These are phyloP conservation scores for Globisporangium middletonii DNA, from an alignment of 352 stramenopile genomes.

Conservation along the genomic window DNA sequence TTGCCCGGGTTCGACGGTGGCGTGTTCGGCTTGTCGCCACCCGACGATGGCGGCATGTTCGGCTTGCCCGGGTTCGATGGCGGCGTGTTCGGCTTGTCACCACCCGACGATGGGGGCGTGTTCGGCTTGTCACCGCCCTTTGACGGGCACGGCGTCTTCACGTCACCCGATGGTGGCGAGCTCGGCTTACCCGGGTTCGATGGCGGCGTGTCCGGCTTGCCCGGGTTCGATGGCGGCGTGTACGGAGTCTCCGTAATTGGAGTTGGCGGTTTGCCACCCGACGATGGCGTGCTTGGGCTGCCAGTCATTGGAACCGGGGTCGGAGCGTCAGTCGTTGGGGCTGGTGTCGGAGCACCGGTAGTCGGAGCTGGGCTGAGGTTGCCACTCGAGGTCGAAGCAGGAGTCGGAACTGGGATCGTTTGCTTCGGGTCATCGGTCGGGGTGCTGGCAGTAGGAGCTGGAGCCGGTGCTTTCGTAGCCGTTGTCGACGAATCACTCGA, in stretches of 20 bases:
- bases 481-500: too few relatives aligned
- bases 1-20: neutral
- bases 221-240: neutral
- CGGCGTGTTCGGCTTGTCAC: too few relatives aligned
- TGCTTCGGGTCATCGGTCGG: too few relatives aligned
- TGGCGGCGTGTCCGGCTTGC: too few relatives aligned
- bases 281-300: neutral
- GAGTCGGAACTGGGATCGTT: too few relatives aligned
- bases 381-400: too few relatives aligned
- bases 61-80: too few relatives aligned
- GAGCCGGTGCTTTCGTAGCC: too few relatives aligned
- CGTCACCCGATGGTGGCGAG: too few relatives aligned
- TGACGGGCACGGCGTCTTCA: too few relatives aligned
- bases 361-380: neutral
- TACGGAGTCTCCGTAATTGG: neutral
- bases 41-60: neutral
- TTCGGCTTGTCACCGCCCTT: neutral
- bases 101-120: neutral
- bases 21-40: conserved; percentile 1
- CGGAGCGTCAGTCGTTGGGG: neutral
- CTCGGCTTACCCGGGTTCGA: too few relatives aligned
- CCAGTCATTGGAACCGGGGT: neutral
- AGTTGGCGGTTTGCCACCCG: neutral
- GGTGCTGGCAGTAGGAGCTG: too few relatives aligned
- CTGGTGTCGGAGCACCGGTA: conserved; percentile 6